Evolutionary conservation across 169 alveolate genomes (phyloP).

Genomic region (Cryptosporidium ubiquitum): DNA sequence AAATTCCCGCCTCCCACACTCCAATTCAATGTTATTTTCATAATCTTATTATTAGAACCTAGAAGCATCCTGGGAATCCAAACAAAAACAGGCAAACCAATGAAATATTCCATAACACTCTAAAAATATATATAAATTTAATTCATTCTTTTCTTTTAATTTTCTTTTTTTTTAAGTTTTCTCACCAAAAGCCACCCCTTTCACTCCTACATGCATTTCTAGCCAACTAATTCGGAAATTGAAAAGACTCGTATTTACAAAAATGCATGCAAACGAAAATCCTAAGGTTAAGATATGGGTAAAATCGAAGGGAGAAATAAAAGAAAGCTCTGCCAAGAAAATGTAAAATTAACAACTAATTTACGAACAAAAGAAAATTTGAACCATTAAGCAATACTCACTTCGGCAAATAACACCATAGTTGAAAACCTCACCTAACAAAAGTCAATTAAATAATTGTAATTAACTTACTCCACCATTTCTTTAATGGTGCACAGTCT

Average conservation of each 20-base stretch:
- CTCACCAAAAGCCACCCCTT: too few species aligned
- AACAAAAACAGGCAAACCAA: conserved; percentile 32
- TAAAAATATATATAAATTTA: not conserved
- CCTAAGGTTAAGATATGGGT: not conserved
- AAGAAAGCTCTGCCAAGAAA: too few species aligned
- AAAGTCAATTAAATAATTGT: not conserved
- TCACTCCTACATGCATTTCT: not conserved
- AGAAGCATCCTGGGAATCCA: conserved; percentile 57
- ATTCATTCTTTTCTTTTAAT: not conserved
- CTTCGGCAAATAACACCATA: not conserved
- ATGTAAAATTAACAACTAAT: not conserved
- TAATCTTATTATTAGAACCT: not conserved
- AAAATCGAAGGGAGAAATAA: too few species aligned
- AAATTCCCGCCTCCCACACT: not conserved
- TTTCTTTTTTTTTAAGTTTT: too few species aligned
- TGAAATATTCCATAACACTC: not conserved
- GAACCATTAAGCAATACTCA: not conserved
- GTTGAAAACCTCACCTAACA: not conserved
- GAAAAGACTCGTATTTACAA: too few species aligned
- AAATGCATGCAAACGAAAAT: not conserved
- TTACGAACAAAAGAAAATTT: not conserved
- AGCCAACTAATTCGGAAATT: too few species aligned
- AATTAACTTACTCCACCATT: not conserved
- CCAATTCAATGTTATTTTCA: not conserved
- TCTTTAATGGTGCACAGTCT: too few species aligned